phyloP scores from a whole-genome alignment of 441 rosid species.

The Aleurites moluccanus region DNA sequence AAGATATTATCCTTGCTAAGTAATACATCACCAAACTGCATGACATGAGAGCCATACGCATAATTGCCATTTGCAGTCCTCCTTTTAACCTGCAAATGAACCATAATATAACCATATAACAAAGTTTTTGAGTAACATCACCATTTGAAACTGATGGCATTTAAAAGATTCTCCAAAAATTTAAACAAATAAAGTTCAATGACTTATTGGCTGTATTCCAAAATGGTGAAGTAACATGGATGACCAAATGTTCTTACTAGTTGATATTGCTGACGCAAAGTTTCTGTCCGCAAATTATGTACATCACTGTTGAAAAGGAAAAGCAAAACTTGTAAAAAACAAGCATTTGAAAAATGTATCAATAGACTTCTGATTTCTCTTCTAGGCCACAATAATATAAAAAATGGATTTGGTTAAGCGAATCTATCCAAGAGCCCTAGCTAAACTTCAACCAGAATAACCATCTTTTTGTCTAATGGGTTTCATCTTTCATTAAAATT shows the following conservation, averaged over 20 bases:
- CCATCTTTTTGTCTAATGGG: not conserved
- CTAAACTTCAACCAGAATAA: not conserved
- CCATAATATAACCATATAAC: constrained; percentile 10
- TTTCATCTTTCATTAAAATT: not conserved
- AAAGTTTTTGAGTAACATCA: not conserved
- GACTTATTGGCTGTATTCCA: not conserved
- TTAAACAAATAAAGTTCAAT: not conserved
- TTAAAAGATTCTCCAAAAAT: not conserved
- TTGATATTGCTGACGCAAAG: constrained; percentile 78
- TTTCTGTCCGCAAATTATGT: constrained; percentile 77
- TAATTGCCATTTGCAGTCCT: constrained; percentile 56
- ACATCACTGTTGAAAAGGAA: constrained; percentile 59
- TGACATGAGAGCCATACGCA: constrained; percentile 83
- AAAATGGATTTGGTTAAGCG: not conserved
- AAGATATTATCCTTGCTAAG: constrained; percentile 54
- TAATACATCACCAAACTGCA: constrained; percentile 74
- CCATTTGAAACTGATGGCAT: not conserved
- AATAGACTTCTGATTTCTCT: not conserved
- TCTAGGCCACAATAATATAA: not conserved
- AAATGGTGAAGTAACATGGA: not conserved
- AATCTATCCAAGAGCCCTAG: not conserved
- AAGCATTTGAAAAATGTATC: not conserved
- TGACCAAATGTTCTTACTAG: constrained; percentile 45
- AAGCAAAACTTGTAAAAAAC: constrained; percentile 12
- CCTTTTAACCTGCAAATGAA: constrained; percentile 64